Evolutionary conservation across 208 protist species (phyloP).

Genomic region (Balamuthia mandrillaris): DNA sequence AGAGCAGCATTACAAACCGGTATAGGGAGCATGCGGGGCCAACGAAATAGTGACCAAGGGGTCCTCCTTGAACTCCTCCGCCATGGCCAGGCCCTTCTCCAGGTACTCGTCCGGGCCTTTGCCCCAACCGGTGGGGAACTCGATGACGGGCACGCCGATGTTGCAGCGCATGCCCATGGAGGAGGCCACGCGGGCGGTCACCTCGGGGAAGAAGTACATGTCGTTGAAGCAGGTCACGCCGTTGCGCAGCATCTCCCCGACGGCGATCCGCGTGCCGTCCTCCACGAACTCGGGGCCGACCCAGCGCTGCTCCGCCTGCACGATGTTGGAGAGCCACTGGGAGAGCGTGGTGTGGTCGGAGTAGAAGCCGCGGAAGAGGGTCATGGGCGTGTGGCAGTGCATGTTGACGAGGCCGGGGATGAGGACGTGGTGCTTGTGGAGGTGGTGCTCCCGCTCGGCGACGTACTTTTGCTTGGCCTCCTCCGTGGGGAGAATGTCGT

Average conservation of each 20-base stretch:
- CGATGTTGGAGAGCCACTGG: constrained; percentile 56
- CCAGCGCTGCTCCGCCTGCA: constrained; percentile 34
- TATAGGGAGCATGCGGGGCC: constrained; percentile 63
- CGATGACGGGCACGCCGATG: constrained; percentile 50
- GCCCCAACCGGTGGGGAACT: constrained; percentile 58
- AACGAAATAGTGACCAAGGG: constrained; percentile 38
- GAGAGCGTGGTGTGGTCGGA: constrained; percentile 52
- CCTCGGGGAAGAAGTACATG: constrained; percentile 66
- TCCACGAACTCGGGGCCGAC: constrained; percentile 23
- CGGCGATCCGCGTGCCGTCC: constrained; percentile 41
- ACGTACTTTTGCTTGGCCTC: background rate
- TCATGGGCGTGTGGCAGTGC: constrained; percentile 59
- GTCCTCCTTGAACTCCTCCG: constrained; percentile 37
- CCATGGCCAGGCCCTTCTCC: constrained; percentile 36
- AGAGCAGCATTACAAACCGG: constrained; percentile 39
- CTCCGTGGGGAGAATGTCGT: constrained; percentile 4
- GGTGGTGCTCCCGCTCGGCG: background rate
- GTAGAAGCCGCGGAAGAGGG: constrained; percentile 49
- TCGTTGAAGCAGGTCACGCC: constrained; percentile 69
- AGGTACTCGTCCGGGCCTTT: constrained; percentile 46
- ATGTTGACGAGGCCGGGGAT: constrained; percentile 59
- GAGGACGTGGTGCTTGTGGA: constrained; percentile 43
- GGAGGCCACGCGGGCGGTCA: constrained; percentile 32
- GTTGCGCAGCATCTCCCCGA: constrained; percentile 61
- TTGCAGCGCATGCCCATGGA: constrained; percentile 55